Percentiles rank a stretch among this genome's conserved stretches.
Conservation (phyloP, 2,329 filamentous ascomycete species). For the Didymellaceae sp. region DNA sequence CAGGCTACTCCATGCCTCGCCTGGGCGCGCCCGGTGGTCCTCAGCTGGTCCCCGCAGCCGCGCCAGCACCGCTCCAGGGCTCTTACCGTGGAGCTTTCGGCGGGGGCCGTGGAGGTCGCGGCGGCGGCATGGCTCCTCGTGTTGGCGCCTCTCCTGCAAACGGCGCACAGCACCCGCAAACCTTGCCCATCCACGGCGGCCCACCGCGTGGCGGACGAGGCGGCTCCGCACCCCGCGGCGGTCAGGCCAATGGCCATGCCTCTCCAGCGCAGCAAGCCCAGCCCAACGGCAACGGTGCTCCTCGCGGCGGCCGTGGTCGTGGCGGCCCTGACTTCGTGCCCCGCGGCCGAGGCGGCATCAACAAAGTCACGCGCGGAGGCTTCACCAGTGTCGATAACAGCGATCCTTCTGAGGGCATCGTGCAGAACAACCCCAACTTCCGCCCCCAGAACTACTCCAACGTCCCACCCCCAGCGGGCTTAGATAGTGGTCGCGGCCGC, state of each 20-base stretch:
- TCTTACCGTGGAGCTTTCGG: conserved; percentile 65
- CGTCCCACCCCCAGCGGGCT: conserved; percentile 46
- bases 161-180: conserved; percentile 39
- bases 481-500: conserved; percentile 33
- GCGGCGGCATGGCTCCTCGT: conserved; percentile 46
- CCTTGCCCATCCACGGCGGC: conserved; percentile 49
- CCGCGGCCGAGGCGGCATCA: conserved; percentile 50
- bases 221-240: conserved; percentile 44
- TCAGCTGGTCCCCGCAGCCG: conserved; percentile 64
- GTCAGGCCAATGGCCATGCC: conserved; percentile 37
- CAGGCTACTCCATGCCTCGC: conserved; percentile 60
- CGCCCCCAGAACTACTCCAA: conserved; percentile 55
- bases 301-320: conserved; percentile 40
- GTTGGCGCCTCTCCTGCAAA: conserved; percentile 34
- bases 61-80: conserved; percentile 64
- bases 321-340: conserved; percentile 42
- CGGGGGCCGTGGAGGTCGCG: conserved; percentile 53
- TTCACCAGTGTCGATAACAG: conserved; percentile 57
- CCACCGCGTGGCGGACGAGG: conserved; percentile 49
- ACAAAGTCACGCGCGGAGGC: conserved; percentile 49
- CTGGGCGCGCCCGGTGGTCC: conserved; percentile 65
- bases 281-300: conserved; percentile 29
- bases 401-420: conserved; percentile 60
- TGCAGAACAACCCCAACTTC: conserved; percentile 64
- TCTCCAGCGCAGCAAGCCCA: conserved; percentile 33